phyloP scores from a whole-genome alignment of 2,329 filamentous ascomycete genomes.

The Sarocladium strictum region DNA sequence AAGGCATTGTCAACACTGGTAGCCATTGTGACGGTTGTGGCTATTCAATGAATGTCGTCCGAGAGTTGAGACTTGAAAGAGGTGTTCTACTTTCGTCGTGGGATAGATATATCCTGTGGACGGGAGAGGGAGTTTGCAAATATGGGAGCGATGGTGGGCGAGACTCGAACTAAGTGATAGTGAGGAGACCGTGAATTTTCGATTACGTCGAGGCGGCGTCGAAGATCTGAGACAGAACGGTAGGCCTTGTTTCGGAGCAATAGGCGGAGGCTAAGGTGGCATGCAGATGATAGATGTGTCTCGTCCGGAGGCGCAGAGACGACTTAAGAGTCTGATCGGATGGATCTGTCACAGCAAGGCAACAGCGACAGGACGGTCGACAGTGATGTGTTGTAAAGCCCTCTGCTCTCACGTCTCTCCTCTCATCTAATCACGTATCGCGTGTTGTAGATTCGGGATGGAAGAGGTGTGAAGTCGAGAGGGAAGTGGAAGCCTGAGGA shows the following conservation, averaged over 20 bases:
- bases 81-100: too few species aligned
- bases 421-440: not conserved
- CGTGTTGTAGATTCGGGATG: not conserved
- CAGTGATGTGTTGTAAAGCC: not conserved
- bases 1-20: constrained; percentile 48
- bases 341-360: too few species aligned
- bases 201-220: constrained; percentile 1
- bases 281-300: not conserved
- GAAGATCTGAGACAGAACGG: constrained; percentile 6
- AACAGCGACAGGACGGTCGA: not conserved
- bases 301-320: not conserved
- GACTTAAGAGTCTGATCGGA: too few species aligned
- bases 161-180: not conserved
- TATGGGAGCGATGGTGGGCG: not conserved
- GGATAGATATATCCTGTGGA: not conserved
- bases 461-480: not conserved
- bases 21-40: constrained; percentile 32
- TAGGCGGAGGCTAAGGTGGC: not conserved
- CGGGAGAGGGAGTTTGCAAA: not conserved
- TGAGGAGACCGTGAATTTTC: constrained; percentile 4
- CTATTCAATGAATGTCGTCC: not conserved
- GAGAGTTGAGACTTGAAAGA: not conserved
- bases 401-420: not conserved
- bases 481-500: not conserved
- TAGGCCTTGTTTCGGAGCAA: constrained; percentile 2